Evolutionary conservation across 306 rosid species (phyloP), one percentile per base, ranked within the genome.

Genomic region (Psophocarpus tetragonolobus): DNA sequence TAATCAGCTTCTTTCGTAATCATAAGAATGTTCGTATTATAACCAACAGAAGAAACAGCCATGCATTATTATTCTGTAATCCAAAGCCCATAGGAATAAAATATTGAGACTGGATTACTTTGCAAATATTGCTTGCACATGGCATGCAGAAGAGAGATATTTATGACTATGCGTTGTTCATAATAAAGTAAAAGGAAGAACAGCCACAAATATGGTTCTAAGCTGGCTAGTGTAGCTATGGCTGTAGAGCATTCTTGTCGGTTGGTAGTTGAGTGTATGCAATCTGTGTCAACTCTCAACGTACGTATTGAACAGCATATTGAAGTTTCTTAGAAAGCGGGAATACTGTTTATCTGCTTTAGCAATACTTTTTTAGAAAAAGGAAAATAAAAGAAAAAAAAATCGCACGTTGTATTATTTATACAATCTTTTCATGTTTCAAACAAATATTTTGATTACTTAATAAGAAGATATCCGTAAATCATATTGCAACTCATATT

Each of bases 241-340:
- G 76, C 45, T 73, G 83, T 78, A 30, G 23, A 54, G 44, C 83
- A 83, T 20, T 61, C 83, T 51, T 38, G 85, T 71, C 54, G 78
- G 53, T 74, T 68, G 81, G 88, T 78, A 11, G 85, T 81, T 81
- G 71, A 85, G 44, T 47, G 53, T 66, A 57, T 63, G 77, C 74
- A 81, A 12, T 69, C 63, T 74, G 71, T 79, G 71, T 80, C 21
- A 42, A 56, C n/a, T n/a, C n/a, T n/a, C n/a, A n/a, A n/a, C n/a
- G n/a, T n/a, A n/a, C 71, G 39, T 76, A 51, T 17, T 13, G 42
- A 61, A 77, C 78, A 42, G 11, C 42, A 33, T 68, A 13, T 38
- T 24, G 83, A 57, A 58, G 38, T 54, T 77, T 27, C 75, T 67
- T 65, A 56, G 79, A 53, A 64, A 65, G 8, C 20, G 5, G 12